Base-by-base conservation (phyloP, 2,329 filamentous ascomycete species). In the Aspergillus sojae region DNA sequence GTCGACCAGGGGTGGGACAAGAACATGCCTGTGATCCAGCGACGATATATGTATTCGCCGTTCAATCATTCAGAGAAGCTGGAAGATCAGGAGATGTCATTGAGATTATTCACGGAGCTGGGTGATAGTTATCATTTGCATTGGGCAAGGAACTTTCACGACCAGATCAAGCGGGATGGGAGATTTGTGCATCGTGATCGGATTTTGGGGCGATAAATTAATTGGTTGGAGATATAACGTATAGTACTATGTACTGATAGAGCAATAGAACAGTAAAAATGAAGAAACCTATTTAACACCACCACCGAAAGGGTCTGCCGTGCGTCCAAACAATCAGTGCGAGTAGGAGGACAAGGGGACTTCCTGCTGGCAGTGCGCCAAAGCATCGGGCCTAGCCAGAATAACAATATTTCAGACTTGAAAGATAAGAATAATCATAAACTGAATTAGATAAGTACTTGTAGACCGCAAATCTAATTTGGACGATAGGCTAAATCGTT, bases 31-130 rank as follows among this genome's bases (percentile, higher is more conserved):
- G 48, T 55, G 16, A 61, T 71, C 11, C 65, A 72, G 36, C 62
- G 69, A 55, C 63, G 69, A n/a, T 77, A 77, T 58, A 70, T 77
- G 62, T 79, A 78, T 62, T 68, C 78, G 54, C 75, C 76, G 1
- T 68, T 79, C 28, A 76, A 75, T 68, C 77, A 79, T 61, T 70
- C 71, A 54, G 77, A 79, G 62, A 63, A 68, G 11, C n/a, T 79
- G 4, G 50, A 71, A 6, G 72, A 71, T 43, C 77, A 79, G 65
- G 60, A 66, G 54, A 41, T 65, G 30, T 69, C 67, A 12, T 52
- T 65, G 26, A 64, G 43, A 60, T 60, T 67, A 41, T 70, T 65
- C 19, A 65, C 62, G 9, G 58, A 63, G 56, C 63, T 65, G 34
- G 62, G 66, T 1, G 68, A 69, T 63, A 26, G 45, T 10, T 67